A percentile compares a stretch with the other conserved stretches of the same genome.
phyloP scores from a whole-genome alignment of 805 yeast species.

The Candida pini region DNA sequence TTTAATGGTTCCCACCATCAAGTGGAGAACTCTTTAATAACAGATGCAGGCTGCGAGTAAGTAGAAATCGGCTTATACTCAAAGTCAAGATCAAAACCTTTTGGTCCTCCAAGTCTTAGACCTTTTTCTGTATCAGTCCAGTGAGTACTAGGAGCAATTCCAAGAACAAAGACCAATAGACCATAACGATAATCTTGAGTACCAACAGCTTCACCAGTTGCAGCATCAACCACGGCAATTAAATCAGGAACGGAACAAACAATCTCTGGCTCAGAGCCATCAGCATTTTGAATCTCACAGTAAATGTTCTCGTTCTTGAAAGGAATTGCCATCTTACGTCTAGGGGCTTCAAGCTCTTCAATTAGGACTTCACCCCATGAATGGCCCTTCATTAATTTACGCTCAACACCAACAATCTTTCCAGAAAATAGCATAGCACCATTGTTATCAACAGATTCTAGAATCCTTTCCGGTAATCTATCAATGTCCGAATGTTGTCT shows the following conservation, averaged over 20 bases:
- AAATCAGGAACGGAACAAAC: conserved; percentile 42
- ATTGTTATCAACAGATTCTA: conserved; percentile 28
- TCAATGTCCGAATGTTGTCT: conserved; percentile 33
- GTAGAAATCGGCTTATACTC: conserved; percentile 33
- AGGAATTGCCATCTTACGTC: conserved; percentile 31
- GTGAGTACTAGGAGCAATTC: conserved; percentile 31
- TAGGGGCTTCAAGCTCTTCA: conserved; percentile 9
- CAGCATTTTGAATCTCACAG: conserved; percentile 23
- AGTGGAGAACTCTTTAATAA: conserved; percentile 35
- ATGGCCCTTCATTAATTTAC: conserved; percentile 37
- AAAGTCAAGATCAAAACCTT: conserved; percentile 28
- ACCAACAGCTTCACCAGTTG: conserved; percentile 42
- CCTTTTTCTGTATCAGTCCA: conserved; percentile 35
- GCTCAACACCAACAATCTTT: conserved; percentile 38
- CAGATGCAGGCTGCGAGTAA: conserved; percentile 32
- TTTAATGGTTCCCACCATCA: no score
- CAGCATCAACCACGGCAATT: conserved; percentile 36
- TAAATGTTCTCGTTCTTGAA: conserved; percentile 44
- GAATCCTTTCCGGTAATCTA: conserved; percentile 29
- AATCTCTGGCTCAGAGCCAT: conserved; percentile 26
- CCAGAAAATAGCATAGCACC: conserved; percentile 30
- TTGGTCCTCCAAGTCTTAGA: conserved; percentile 37
- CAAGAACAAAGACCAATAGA: conserved; percentile 37
- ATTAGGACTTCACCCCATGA: conserved; percentile 38
- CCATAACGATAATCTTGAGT: conserved; percentile 46